These are phyloP conservation scores for Trypanosoma vivax DNA, from an alignment of 208 protist species.

Conservation along the genomic window DNA sequence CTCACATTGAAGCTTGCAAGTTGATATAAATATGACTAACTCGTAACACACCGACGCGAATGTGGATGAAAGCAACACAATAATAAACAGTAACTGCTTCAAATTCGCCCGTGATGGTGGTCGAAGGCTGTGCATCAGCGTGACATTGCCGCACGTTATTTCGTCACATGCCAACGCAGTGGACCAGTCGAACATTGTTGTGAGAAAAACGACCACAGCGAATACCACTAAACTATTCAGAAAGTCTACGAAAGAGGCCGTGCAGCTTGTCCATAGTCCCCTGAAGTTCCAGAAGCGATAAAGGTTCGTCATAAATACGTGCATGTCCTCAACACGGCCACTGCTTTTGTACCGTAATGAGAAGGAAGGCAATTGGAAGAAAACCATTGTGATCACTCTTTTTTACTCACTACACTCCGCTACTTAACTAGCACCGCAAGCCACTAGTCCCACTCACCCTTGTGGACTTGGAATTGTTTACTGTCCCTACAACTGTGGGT, in stretches of 20 bases:
- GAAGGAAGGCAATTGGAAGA: constrained; percentile 15
- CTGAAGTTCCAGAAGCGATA: constrained; percentile 77
- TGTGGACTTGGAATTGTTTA: no score
- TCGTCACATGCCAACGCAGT: constrained; percentile 50
- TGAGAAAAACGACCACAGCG: constrained; percentile 41
- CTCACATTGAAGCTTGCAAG: constrained; percentile 37
- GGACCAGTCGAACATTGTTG: constrained; percentile 56
- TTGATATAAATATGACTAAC: constrained; percentile 39
- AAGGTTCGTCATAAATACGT: constrained; percentile 54
- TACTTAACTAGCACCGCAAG: neutral
- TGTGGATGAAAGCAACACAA: constrained; percentile 44
- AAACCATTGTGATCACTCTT: constrained; percentile 12
- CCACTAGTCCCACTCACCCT: no score
- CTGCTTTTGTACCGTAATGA: constrained; percentile 44
- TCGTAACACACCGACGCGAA: constrained; percentile 40
- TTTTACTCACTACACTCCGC: neutral
- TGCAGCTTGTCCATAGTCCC: constrained; percentile 53
- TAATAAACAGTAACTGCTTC: constrained; percentile 18
- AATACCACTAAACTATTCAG: constrained; percentile 60
- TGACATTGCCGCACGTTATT: constrained; percentile 31
- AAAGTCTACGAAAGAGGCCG: constrained; percentile 54
- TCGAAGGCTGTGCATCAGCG: constrained; percentile 33
- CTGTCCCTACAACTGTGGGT: no score
- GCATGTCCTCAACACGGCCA: constrained; percentile 52
- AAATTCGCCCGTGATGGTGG: constrained; percentile 32